Conservation (phyloP, 2,329 filamentous ascomycete species). For the Xylariaceae sp. region DNA sequence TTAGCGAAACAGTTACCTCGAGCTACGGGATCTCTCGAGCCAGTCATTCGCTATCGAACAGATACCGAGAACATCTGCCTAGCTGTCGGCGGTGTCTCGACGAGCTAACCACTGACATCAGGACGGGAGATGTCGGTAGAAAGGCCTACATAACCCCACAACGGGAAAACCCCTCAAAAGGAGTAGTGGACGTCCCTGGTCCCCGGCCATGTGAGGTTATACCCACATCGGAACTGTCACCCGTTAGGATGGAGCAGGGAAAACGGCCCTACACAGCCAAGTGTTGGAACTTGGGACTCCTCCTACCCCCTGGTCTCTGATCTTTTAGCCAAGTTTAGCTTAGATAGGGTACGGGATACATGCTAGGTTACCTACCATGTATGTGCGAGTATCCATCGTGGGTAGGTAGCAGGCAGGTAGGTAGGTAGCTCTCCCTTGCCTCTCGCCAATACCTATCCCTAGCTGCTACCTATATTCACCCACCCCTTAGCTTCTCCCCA, state of each 20-base stretch:
- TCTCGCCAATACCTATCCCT: conserved; percentile 14
- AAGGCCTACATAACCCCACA: conserved; percentile 22
- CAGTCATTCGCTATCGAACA: conserved; percentile 17
- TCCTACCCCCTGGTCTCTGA: conserved; percentile 23
- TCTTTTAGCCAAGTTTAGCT: conserved; percentile 23
- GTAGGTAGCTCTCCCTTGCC: conserved; percentile 17
- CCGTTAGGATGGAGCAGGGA: conserved; percentile 19
- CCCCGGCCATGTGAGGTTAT: conserved; percentile 19
- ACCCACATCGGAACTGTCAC: conserved; percentile 19
- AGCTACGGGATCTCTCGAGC: conserved; percentile 4
- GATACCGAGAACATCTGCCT: conserved; percentile 16
- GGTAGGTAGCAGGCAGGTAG: conserved; percentile 3
- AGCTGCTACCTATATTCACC: neutral
- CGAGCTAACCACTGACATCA: conserved; percentile 23
- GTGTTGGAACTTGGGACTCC: conserved; percentile 3
- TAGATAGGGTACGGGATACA: conserved; percentile 7
- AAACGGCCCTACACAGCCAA: conserved; percentile 27
- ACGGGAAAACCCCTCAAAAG: conserved; percentile 23
- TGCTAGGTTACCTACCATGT: neutral
- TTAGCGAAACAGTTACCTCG: conserved; percentile 16
- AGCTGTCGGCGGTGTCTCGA: conserved; percentile 17
- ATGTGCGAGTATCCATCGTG: neutral
- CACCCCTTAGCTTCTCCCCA: conserved; percentile 17
- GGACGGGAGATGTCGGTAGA: conserved; percentile 26
- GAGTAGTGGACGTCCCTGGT: conserved; percentile 14